Percentiles rank a stretch among this genome's conserved stretches.
Conservation (phyloP, 2,329 filamentous ascomycete species). For the Aspergillus sp. region DNA sequence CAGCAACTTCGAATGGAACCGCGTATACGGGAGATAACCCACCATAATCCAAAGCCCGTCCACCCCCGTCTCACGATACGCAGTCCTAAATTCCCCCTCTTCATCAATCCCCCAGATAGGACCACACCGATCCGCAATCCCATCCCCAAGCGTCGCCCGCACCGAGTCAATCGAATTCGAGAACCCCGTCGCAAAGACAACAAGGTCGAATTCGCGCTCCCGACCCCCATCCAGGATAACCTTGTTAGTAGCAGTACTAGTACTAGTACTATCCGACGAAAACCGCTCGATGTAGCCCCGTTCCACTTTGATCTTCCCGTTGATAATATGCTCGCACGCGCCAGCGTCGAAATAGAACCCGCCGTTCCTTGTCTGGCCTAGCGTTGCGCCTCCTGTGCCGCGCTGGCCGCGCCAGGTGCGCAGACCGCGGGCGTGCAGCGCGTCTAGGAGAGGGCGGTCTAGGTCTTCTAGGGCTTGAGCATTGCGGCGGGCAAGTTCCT, state of each 20-base stretch:
- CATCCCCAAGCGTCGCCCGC: slow-evolving; percentile 24
- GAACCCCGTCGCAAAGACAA: slow-evolving; percentile 30
- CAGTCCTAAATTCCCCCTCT: no score
- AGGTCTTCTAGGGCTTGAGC: slow-evolving; percentile 21
- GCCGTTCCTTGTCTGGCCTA: slow-evolving; percentile 31
- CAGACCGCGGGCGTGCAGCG: slow-evolving; percentile 26
- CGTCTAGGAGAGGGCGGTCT: slow-evolving; percentile 24
- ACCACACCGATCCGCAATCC: slow-evolving; percentile 22
- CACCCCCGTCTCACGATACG: no score
- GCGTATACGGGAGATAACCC: no score
- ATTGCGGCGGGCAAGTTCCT: slow-evolving; percentile 21
- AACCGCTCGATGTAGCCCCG: slow-evolving; percentile 9
- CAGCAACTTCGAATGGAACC: no score
- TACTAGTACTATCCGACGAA: not conserved
- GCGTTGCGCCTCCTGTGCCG: slow-evolving; percentile 30
- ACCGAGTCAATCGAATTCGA: slow-evolving; percentile 26
- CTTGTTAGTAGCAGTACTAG: slow-evolving; percentile 17
- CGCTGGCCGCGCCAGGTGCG: slow-evolving; percentile 37
- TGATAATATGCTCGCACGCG: slow-evolving; percentile 28
- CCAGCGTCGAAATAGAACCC: slow-evolving; percentile 34
- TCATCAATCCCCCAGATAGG: slow-evolving; percentile 23
- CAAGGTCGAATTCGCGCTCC: slow-evolving; percentile 33
- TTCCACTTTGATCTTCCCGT: slow-evolving; percentile 31
- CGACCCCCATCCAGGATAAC: slow-evolving; percentile 33
- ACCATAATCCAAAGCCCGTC: no score